Percentiles rank a stretch among this genome's conserved stretches.
phyloP scores from a whole-genome alignment of 768 basidiomycete species.

The Mycena sanguinolenta region DNA sequence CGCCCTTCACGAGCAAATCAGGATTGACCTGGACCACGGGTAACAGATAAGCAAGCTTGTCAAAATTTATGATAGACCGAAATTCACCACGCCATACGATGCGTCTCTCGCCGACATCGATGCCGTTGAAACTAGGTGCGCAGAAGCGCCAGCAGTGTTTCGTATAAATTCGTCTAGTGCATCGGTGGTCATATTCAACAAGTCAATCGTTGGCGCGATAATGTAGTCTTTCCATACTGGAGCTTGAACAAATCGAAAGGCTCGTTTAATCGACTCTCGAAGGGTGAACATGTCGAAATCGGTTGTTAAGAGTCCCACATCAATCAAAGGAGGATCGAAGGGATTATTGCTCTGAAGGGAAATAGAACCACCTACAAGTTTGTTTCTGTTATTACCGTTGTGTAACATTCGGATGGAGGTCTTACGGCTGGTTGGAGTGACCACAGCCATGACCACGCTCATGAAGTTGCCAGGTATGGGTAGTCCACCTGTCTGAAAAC shows the following conservation, averaged over 20 bases:
- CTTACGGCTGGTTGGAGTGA: neutral
- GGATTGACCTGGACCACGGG: neutral
- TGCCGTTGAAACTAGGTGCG: constrained; percentile 3
- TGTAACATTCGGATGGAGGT: neutral
- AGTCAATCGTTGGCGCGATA: neutral
- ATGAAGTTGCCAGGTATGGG: neutral
- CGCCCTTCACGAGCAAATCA: neutral
- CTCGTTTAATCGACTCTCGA: neutral
- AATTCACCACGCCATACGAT: constrained; percentile 46
- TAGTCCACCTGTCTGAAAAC: neutral
- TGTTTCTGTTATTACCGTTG: neutral
- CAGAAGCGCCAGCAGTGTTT: constrained; percentile 36
- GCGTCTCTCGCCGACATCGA: constrained; percentile 31
- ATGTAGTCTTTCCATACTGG: neutral
- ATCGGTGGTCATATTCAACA: neutral
- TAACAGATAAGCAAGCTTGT: neutral
- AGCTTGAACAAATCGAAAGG: neutral
- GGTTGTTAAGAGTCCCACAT: constrained; percentile 1
- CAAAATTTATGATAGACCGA: constrained; percentile 18
- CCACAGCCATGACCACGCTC: neutral
- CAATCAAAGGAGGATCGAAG: constrained; percentile 23
- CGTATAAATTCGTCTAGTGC: constrained; percentile 38
- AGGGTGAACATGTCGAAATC: neutral
- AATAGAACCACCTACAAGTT: neutral
- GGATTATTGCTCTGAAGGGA: neutral